Percentiles rank a stretch among this genome's conserved stretches.
Conservation (phyloP, 306 rosid genomes). For the Sesbania bispinosa region DNA sequence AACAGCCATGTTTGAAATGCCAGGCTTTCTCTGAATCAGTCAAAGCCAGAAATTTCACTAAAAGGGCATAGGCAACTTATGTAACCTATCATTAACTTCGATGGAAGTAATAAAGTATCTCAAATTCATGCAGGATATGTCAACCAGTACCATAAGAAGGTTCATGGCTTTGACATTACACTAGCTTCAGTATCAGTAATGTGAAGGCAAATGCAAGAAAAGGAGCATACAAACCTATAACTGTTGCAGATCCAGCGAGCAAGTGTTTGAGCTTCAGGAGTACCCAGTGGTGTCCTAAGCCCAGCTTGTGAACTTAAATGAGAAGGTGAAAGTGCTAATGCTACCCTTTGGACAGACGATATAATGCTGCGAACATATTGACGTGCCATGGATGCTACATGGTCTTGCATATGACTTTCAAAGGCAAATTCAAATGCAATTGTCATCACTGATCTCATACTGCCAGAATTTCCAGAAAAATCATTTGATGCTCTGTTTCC, state of each 20-base stretch:
- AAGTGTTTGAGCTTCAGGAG: constrained; percentile 98
- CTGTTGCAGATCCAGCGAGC: constrained; percentile 98
- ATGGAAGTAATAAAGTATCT: constrained; percentile 8
- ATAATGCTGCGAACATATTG: constrained; percentile 96
- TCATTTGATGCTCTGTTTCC: constrained; percentile 72
- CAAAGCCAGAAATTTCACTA: neutral
- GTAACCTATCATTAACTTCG: neutral
- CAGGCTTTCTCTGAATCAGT: neutral
- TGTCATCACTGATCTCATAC: constrained; percentile 95
- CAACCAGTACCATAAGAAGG: neutral
- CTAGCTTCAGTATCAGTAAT: neutral
- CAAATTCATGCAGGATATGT: constrained; percentile 8
- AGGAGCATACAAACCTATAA: constrained; percentile 57
- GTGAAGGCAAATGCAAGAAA: neutral
- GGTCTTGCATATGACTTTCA: constrained; percentile 98
- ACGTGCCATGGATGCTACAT: constrained; percentile 97
- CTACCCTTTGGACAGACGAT: constrained; percentile 98
- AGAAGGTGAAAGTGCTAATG: constrained; percentile 94
- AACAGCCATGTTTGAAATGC: neutral
- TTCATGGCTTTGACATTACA: neutral
- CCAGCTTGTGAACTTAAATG: constrained; percentile 85
- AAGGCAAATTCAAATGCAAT: constrained; percentile 98
- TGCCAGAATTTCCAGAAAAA: constrained; percentile 57
- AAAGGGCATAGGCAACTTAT: neutral
- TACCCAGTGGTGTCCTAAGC: constrained; percentile 80